Conservation (phyloP, 1,284 basidiomycete species). For the Cutaneotrichosporon arboriforme region DNA sequence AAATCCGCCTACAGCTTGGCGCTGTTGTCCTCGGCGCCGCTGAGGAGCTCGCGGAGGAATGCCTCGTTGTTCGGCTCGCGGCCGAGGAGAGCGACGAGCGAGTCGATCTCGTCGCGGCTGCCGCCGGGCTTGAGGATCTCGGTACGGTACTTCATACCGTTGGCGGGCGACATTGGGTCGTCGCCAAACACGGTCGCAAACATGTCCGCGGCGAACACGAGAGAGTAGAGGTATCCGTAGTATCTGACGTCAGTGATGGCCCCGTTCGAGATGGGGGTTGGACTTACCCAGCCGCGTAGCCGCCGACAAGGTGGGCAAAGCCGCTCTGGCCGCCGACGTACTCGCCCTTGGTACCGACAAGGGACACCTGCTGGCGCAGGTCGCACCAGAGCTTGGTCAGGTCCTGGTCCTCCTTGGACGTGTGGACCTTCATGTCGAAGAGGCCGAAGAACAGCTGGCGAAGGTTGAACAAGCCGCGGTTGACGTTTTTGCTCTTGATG, state of each 20-base stretch:
- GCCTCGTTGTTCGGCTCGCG: conserved; percentile 21
- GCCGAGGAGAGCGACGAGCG: conserved; percentile 13
- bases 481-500: conserved; percentile 20
- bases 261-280: not conserved
- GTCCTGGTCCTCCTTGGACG: conserved; percentile 21
- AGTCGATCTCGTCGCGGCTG: conserved; percentile 16
- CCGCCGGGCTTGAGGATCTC: conserved; percentile 16
- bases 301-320: conserved; percentile 18
- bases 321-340: conserved; percentile 18
- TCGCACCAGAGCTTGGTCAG: conserved; percentile 22
- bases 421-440: conserved; percentile 21
- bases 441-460: conserved; percentile 22
- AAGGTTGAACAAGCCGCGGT: conserved; percentile 20
- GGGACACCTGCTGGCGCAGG: conserved; percentile 15
- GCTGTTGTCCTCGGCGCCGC: conserved; percentile 6
- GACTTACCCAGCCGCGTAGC: conserved; percentile 10
- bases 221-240: conserved; percentile 20
- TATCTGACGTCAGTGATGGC: conserved; percentile 7
- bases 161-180: conserved; percentile 13
- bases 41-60: conserved; percentile 20
- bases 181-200: conserved; percentile 16
- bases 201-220: conserved; percentile 22
- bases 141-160: conserved; percentile 18
- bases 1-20: not conserved
- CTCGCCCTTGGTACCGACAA: conserved; percentile 17